Percentiles rank a stretch among this genome's conserved stretches.
These are phyloP conservation scores for Saccharomycopsis fodiens DNA, from an alignment of 805 yeast genomes.

Conservation along the genomic window DNA sequence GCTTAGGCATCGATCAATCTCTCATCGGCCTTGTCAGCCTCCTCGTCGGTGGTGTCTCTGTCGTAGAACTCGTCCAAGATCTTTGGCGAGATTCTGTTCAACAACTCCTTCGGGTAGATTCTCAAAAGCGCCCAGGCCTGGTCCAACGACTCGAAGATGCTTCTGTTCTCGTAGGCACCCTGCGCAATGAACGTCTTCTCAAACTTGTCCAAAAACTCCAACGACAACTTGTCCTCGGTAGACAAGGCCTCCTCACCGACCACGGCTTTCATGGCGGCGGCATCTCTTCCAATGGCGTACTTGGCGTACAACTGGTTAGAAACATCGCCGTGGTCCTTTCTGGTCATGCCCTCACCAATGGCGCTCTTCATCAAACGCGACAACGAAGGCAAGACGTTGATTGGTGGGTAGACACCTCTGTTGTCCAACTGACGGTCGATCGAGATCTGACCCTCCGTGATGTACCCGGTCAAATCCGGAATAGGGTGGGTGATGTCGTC, in stretches of 20 bases:
- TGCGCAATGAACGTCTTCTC: slow-evolving; percentile 93
- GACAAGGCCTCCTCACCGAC: slow-evolving; percentile 99
- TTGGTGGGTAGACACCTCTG: slow-evolving; percentile 98
- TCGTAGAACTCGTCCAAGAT: slow-evolving; percentile 93
- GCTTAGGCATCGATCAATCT: slow-evolving; percentile 35
- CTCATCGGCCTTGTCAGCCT: slow-evolving; percentile 31
- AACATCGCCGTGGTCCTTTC: slow-evolving; percentile 99
- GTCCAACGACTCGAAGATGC: slow-evolving; percentile 90
- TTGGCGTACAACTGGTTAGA: slow-evolving; percentile 98
- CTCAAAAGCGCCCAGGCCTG: slow-evolving; percentile 97
- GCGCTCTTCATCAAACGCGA: slow-evolving; percentile 99
- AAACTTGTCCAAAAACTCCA: slow-evolving; percentile 96
- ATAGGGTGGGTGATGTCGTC: slow-evolving; percentile 99
- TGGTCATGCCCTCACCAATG: slow-evolving; percentile 99
- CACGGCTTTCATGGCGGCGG: slow-evolving; percentile 99
- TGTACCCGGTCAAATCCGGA: slow-evolving; percentile 99
- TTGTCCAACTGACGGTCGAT: slow-evolving; percentile 94
- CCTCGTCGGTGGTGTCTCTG: slow-evolving; percentile 65
- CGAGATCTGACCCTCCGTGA: slow-evolving; percentile 98
- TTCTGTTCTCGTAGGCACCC: slow-evolving; percentile 95
- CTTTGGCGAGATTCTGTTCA: slow-evolving; percentile 98
- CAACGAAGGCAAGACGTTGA: slow-evolving; percentile 93
- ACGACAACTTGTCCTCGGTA: slow-evolving; percentile 92
- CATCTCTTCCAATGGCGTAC: slow-evolving; percentile 99
- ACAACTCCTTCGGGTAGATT: slow-evolving; percentile 97